Evolutionary conservation across 2,329 filamentous ascomycete genomes (phyloP), one percentile per base, ranked within the genome.

Genomic region (Penicillium hesseltinei): DNA sequence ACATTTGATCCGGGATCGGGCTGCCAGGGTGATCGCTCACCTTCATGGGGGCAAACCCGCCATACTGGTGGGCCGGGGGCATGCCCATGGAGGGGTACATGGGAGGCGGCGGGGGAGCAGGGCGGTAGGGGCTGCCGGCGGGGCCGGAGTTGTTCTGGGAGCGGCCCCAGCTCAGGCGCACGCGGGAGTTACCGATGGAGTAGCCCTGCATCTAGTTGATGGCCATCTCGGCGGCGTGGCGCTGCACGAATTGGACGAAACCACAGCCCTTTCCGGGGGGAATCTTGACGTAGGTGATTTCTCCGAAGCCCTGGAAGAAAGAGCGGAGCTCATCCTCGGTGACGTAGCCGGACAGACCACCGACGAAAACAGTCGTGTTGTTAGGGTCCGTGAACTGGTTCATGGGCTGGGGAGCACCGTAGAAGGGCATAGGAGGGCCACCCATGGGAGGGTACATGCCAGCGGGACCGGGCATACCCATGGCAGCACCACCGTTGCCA

Each of bases 141-240:
- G 88, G 88, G 57, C 94, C 94, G 61, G 93, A 97, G 83, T 99
- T 99, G 86, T 97, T 99, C 83, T 99, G 94, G 54, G 90, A 95
- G 64, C 94, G 90, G 63, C 94, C 94, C 94, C 94, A 99, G 75
- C 91, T 96, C 66, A 99, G 85, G 70, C 94, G 92, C 59, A 99
- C 94, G 65, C 94, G 92, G 46, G 93, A 97, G 83, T 99, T 99
- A 55, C 94, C 94, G 71, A 99, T 99, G 25, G 94, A 94, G 75
- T 99, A 99, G 60, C 94, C 94, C 80, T 99, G 94, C 94, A 99
- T 99, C 80, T 99, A 94, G 81, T 99, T 99, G 84, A 99, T 99
- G 67, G 94, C 94, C 94, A 99, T 99, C 81, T 99, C 94, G 15
- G 94, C 94, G 52, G 94, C 94, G 72, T 99, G 94, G 66, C 94